Conservation (phyloP, 164 flowering plant genomes). For the Santalum album region DNA sequence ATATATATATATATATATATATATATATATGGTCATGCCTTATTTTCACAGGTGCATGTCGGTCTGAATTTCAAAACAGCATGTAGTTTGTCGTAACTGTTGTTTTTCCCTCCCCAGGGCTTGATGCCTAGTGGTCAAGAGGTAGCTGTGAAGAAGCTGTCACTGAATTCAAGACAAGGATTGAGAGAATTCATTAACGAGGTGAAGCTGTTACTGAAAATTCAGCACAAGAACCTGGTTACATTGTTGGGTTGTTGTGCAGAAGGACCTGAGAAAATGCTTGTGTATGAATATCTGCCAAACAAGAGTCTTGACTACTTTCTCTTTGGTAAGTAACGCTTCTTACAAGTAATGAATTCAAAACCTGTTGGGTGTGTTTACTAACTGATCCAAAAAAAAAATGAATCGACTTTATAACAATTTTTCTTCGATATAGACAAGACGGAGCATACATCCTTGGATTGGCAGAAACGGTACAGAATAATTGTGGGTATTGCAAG, state of each 20-base stretch:
- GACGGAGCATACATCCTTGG: constrained; percentile 31
- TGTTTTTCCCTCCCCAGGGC: constrained; percentile 39
- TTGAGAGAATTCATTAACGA: constrained; percentile 59
- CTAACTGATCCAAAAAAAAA: background rate
- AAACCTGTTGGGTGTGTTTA: too few species aligned
- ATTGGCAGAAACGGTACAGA: constrained; percentile 51
- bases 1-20: too few species aligned
- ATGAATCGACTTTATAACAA: background rate
- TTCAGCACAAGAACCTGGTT: constrained; percentile 72
- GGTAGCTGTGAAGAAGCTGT: constrained; percentile 70
- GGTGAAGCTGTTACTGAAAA: constrained; percentile 49
- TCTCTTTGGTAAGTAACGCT: constrained; percentile 42
- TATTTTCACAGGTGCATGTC: too few species aligned
- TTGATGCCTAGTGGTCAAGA: constrained; percentile 60
- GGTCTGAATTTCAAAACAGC: too few species aligned
- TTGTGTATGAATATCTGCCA: constrained; percentile 66
- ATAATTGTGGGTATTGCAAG: constrained; percentile 57
- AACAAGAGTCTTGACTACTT: constrained; percentile 68
- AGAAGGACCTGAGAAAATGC: constrained; percentile 75
- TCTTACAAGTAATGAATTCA: too few species aligned
- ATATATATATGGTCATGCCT: too few species aligned
- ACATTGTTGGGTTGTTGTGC: constrained; percentile 59
- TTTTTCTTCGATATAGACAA: constrained; percentile 27
- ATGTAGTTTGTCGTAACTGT: too few species aligned
- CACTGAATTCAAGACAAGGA: constrained; percentile 58